Evolutionary conservation across 345 rosid genomes (phyloP).

Genomic region (Eucalyptus sp.): DNA sequence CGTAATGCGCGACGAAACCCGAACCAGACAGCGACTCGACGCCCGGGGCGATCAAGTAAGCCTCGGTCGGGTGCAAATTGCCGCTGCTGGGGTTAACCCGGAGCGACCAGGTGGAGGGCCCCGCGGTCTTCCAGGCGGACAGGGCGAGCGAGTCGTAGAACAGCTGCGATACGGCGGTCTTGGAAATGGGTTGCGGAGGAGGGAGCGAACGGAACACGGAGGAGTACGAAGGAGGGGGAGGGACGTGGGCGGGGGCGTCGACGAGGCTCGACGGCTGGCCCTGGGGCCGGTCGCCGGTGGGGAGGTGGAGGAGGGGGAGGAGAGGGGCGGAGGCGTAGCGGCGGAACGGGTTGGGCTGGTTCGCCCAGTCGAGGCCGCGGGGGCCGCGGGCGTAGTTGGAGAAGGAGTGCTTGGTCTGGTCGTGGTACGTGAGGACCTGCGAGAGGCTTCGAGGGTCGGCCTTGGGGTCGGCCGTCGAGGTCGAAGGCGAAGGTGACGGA

Average conservation of each 20-base stretch:
- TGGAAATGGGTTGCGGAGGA: conserved; percentile 39
- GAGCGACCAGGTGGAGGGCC: conserved; percentile 81
- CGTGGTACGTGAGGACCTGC: conserved; percentile 54
- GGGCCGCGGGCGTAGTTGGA: conserved; percentile 69
- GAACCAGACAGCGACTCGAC: conserved; percentile 31
- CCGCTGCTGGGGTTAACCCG: conserved; percentile 97
- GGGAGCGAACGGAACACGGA: conserved; percentile 53
- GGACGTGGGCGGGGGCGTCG: conserved; percentile 10
- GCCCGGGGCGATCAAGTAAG: conserved; percentile 63
- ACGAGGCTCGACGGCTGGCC: neutral
- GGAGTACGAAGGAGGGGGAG: conserved; percentile 15
- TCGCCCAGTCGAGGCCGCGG: conserved; percentile 86
- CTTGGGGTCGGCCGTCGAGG: neutral
- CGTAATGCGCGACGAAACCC: conserved; percentile 68
- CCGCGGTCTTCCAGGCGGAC: conserved; percentile 84
- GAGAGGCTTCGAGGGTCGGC: neutral
- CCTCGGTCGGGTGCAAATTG: conserved; percentile 76
- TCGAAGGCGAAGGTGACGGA: neutral
- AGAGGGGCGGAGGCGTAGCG: conserved; percentile 58
- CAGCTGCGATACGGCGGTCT: conserved; percentile 50
- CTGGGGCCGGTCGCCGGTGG: neutral
- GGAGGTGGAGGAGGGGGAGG: conserved; percentile 35
- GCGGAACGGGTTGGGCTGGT: conserved; percentile 89
- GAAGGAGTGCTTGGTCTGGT: conserved; percentile 69
- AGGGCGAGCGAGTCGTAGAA: conserved; percentile 76